Conservation (phyloP, 352 stramenopile genomes). For the Globisporangium perplexum region DNA sequence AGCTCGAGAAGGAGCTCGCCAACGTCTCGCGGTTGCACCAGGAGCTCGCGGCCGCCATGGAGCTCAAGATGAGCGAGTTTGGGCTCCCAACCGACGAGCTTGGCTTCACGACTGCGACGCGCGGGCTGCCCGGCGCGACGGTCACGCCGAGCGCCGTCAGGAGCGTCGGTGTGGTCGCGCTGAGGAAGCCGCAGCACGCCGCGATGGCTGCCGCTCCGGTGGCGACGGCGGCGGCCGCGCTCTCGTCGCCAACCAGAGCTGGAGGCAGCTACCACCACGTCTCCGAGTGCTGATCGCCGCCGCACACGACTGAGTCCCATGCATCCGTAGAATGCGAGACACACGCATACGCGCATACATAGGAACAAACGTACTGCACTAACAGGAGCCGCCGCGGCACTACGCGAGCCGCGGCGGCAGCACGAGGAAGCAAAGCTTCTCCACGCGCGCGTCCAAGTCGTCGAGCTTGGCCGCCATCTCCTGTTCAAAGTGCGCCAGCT, state of each 20-base stretch:
- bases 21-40: conserved; percentile 77
- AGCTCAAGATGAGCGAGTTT: conserved; percentile 89
- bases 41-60: conserved; percentile 70
- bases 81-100: conserved; percentile 88
- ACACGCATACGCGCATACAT: too few species aligned
- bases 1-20: conserved; percentile 78
- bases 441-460: conserved; percentile 53
- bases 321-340: not conserved
- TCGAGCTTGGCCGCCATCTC: conserved; percentile 53
- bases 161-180: not conserved
- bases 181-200: conserved; percentile 11
- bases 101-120: conserved; percentile 46
- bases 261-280: conserved; percentile 5
- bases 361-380: not conserved
- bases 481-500: conserved; percentile 45
- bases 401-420: conserved; percentile 24
- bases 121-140: conserved; percentile 15
- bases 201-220: not conserved
- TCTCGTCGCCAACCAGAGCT: conserved; percentile 6
- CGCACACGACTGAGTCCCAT: not conserved
- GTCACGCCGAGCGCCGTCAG: not conserved
- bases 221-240: not conserved
- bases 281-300: not conserved
- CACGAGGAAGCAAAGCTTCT: conserved; percentile 46
- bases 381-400: not conserved